These are phyloP conservation scores for Penicillium capsulatum DNA, from an alignment of 2,329 filamentous ascomycete species.

Conservation along the genomic window DNA sequence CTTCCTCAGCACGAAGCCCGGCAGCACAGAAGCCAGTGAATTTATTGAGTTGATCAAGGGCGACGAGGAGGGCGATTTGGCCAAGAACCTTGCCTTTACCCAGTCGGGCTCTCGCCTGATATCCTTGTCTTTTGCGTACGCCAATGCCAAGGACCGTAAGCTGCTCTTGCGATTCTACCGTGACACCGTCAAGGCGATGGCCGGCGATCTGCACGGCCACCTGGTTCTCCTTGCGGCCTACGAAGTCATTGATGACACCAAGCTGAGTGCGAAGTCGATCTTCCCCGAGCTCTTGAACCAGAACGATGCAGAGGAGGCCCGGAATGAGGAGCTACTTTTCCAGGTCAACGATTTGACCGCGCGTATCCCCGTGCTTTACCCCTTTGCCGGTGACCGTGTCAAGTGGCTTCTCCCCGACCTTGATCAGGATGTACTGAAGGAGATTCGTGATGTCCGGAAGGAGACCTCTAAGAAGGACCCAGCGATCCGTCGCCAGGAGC, in stretches of 20 bases:
- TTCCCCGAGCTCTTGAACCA: slow-evolving; percentile 81
- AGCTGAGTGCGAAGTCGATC: slow-evolving; percentile 77
- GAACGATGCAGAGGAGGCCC: slow-evolving; percentile 42
- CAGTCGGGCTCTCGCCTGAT: slow-evolving; percentile 79
- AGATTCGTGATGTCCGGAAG: slow-evolving; percentile 73
- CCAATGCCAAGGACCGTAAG: slow-evolving; percentile 88
- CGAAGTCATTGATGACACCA: slow-evolving; percentile 92
- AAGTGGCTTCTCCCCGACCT: slow-evolving; percentile 61
- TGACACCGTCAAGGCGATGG: slow-evolving; percentile 80
- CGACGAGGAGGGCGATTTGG: slow-evolving; percentile 81
- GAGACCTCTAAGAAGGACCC: slow-evolving; percentile 91
- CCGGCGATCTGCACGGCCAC: slow-evolving; percentile 73
- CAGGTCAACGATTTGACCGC: slow-evolving; percentile 47
- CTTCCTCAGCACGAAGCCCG: slow-evolving; percentile 72
- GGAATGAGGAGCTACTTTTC: slow-evolving; percentile 43
- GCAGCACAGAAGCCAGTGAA: slow-evolving; percentile 75
- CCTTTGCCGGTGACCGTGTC: slow-evolving; percentile 62
- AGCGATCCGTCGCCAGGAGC: slow-evolving; percentile 67
- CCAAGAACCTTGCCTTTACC: slow-evolving; percentile 96
- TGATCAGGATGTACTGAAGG: slow-evolving; percentile 67
- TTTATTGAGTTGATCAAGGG: slow-evolving; percentile 88
- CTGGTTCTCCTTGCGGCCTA: slow-evolving; percentile 78
- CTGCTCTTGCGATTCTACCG: slow-evolving; percentile 84
- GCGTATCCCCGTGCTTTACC: slow-evolving; percentile 69
- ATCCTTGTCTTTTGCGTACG: slow-evolving; percentile 76